Conservation (phyloP, 192 early-diverging fungal species). For the Dissophora globulifera region DNA sequence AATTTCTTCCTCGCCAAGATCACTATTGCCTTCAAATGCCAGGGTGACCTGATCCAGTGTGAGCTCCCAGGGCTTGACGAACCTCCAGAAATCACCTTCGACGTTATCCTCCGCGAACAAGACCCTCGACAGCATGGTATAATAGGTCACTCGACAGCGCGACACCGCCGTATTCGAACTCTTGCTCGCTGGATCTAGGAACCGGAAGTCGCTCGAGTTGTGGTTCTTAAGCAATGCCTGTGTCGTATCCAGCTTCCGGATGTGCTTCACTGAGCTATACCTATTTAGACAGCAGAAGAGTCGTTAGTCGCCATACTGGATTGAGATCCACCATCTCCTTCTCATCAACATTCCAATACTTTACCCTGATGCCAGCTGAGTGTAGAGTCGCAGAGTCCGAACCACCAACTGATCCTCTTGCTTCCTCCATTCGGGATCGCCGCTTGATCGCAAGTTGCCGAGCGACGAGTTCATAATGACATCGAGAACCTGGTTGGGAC, state of each 20-base stretch:
- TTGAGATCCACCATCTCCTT: no score
- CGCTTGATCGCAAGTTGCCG: conserved; percentile 41
- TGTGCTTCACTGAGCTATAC: conserved; percentile 79
- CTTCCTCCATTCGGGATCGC: conserved; percentile 43
- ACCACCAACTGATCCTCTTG: conserved; percentile 42
- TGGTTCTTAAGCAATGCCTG: conserved; percentile 78
- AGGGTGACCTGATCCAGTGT: conserved; percentile 64
- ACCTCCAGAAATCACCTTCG: conserved; percentile 71
- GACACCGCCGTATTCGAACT: conserved; percentile 56
- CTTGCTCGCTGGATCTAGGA: conserved; percentile 70
- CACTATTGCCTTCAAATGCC: conserved; percentile 65
- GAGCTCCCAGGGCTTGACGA: conserved; percentile 76
- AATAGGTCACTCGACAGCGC: conserved; percentile 73
- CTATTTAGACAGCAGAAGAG: no score
- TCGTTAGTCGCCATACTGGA: no score
- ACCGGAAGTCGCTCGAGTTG: conserved; percentile 74
- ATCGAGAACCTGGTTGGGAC: conserved; percentile 69
- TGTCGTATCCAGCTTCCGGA: conserved; percentile 80
- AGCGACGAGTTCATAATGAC: conserved; percentile 64
- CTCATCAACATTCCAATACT: neutral
- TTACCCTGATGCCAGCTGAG: conserved; percentile 78
- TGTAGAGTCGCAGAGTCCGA: conserved; percentile 77
- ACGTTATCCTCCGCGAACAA: conserved; percentile 76
- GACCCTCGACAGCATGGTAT: conserved; percentile 79
- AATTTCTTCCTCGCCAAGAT: conserved; percentile 61